Percentiles rank a stretch among this genome's conserved stretches.
Evolutionary conservation across 148 eudicot species (phyloP).

Genomic region (Amaranthus hypochondriacus): DNA sequence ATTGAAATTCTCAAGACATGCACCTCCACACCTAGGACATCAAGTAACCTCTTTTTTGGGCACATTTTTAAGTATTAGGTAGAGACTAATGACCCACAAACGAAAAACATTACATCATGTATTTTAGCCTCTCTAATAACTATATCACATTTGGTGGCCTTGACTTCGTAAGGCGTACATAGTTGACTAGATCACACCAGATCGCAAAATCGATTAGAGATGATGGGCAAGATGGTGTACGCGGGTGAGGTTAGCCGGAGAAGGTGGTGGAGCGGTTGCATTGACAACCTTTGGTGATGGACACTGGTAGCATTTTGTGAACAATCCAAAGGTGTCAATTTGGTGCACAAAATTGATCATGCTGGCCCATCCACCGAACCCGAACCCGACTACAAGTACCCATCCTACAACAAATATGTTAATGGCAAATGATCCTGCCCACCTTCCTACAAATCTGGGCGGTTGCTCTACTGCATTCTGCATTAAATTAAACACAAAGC

Average conservation of each 20-base stretch:
- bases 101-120: constrained; percentile 10
- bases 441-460: constrained; percentile 60
- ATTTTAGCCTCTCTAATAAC: neutral
- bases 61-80: neutral
- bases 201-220: constrained; percentile 29
- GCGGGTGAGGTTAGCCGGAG: constrained; percentile 39
- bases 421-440: constrained; percentile 65
- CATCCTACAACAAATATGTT: constrained; percentile 65
- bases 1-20: neutral
- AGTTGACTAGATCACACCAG: neutral
- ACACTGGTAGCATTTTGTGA: constrained; percentile 90
- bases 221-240: constrained; percentile 29
- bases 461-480: constrained; percentile 94
- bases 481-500: constrained; percentile 2
- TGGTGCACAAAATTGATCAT: constrained; percentile 74
- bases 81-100: constrained; percentile 7
- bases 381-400: constrained; percentile 81
- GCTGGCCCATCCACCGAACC: constrained; percentile 97
- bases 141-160: constrained; percentile 8
- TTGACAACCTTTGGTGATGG: constrained; percentile 42
- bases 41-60: neutral
- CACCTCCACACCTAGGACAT: neutral
- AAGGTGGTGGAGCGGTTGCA: constrained; percentile 44
- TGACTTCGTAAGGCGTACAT: neutral
- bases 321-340: constrained; percentile 81